These are phyloP conservation scores for Plasmodium gonderi DNA, from an alignment of 169 alveolate genomes.

Conservation along the genomic window DNA sequence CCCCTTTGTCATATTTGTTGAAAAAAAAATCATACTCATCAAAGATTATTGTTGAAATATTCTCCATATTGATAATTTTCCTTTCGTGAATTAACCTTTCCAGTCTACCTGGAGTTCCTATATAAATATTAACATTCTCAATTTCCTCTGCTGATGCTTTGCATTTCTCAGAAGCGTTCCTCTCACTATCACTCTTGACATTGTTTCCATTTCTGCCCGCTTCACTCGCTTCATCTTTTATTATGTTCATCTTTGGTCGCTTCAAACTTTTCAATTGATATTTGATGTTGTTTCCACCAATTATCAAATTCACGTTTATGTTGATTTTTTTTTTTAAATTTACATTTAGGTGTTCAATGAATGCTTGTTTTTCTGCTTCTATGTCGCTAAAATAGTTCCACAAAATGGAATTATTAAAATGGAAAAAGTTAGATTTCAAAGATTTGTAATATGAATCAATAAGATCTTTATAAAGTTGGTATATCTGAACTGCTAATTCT, in stretches of 20 bases:
- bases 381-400: neutral
- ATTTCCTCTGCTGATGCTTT: neutral
- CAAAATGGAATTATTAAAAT: constrained; percentile 6
- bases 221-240: neutral
- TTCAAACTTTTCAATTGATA: constrained; percentile 50
- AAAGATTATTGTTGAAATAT: constrained; percentile 8
- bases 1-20: neutral
- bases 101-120: constrained; percentile 62
- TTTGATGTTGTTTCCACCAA: constrained; percentile 63
- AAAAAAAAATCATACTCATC: constrained; percentile 67
- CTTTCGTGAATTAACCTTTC: constrained; percentile 25
- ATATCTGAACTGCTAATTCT: constrained; percentile 52
- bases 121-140: constrained; percentile 25
- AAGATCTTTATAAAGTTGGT: constrained; percentile 33
- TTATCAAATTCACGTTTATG: constrained; percentile 24
- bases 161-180: neutral
- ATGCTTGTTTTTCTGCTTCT: neutral
- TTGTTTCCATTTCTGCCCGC: neutral
- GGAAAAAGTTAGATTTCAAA: neutral
- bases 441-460: constrained; percentile 58
- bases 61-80: constrained; percentile 22
- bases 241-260: neutral
- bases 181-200: neutral
- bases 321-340: constrained; percentile 14
- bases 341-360: constrained; percentile 19